These are phyloP conservation scores for Pichia occidentalis DNA, from an alignment of 805 yeast species.

Conservation along the genomic window DNA sequence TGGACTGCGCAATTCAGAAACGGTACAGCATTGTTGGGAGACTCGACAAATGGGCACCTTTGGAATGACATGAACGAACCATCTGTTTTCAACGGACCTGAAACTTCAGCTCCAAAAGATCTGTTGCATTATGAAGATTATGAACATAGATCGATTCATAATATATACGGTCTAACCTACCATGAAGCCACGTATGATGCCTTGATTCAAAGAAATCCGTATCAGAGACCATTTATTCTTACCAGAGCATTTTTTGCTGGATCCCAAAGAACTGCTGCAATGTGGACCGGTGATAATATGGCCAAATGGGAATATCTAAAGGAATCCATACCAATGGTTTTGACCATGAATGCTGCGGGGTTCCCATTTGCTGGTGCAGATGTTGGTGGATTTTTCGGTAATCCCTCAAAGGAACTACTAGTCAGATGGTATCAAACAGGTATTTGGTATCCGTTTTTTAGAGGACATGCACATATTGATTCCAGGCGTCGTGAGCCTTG, in stretches of 20 bases:
- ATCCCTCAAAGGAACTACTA: constrained; percentile 75
- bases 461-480: constrained; percentile 96
- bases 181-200: constrained; percentile 78
- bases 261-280: constrained; percentile 83
- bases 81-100: constrained; percentile 91
- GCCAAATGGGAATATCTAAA: constrained; percentile 85
- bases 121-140: constrained; percentile 67
- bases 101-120: constrained; percentile 83
- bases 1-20: constrained; percentile 53
- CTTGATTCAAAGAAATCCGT: constrained; percentile 41
- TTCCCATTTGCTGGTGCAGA: constrained; percentile 95
- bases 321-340: constrained; percentile 78
- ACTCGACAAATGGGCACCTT: constrained; percentile 60
- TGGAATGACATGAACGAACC: constrained; percentile 99
- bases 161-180: constrained; percentile 70
- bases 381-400: constrained; percentile 93
- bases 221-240: constrained; percentile 75
- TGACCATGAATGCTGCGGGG: constrained; percentile 75
- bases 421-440: constrained; percentile 97
- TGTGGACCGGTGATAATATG: constrained; percentile 98
- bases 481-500: constrained; percentile 91
- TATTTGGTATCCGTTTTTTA: constrained; percentile 90
- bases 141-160: constrained; percentile 92
- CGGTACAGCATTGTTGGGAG: constrained; percentile 39
- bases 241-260: constrained; percentile 89